Conservation (phyloP, 78 protist species). For the Tieghemostelium lacteum region DNA sequence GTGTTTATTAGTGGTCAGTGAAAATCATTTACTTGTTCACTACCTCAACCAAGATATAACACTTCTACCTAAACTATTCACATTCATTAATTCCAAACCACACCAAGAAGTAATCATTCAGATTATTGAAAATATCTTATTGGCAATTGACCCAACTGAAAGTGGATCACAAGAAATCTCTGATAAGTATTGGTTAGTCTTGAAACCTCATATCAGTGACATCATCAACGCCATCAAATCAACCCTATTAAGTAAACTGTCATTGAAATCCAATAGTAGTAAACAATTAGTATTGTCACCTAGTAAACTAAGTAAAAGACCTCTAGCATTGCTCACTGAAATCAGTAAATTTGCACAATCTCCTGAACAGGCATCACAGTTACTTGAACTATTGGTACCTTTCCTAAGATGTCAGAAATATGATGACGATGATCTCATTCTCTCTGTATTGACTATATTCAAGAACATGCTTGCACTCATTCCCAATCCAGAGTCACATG, state of each 20-base stretch:
- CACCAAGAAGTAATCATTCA: conserved; percentile 25
- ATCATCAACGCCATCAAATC: conserved; percentile 41
- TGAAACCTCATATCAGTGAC: conserved; percentile 29
- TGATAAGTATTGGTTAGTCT: conserved; percentile 5
- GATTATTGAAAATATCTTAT: conserved; percentile 46
- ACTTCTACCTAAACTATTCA: conserved; percentile 26
- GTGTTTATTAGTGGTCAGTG: conserved; percentile 1
- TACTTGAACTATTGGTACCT: conserved; percentile 50
- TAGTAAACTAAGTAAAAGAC: conserved; percentile 17
- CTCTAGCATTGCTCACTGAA: conserved; percentile 30
- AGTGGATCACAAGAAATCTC: not conserved
- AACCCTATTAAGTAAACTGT: not conserved
- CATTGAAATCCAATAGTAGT: not conserved
- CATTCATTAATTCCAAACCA: conserved; percentile 34
- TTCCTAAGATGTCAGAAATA: conserved; percentile 31
- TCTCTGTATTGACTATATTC: conserved; percentile 31
- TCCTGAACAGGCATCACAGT: conserved; percentile 14
- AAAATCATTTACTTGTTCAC: not conserved
- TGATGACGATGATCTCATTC: conserved; percentile 5
- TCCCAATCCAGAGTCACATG: conserved; percentile 24
- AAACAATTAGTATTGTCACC: not conserved
- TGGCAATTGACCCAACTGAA: conserved; percentile 19
- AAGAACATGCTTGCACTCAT: conserved; percentile 22
- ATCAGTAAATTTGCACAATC: conserved; percentile 15
- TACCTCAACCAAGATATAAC: conserved; percentile 13